A percentile compares a stretch with the other conserved stretches of the same genome.
These are phyloP conservation scores for Heritiera littoralis DNA, from an alignment of 345 rosid genomes.

Conservation along the genomic window DNA sequence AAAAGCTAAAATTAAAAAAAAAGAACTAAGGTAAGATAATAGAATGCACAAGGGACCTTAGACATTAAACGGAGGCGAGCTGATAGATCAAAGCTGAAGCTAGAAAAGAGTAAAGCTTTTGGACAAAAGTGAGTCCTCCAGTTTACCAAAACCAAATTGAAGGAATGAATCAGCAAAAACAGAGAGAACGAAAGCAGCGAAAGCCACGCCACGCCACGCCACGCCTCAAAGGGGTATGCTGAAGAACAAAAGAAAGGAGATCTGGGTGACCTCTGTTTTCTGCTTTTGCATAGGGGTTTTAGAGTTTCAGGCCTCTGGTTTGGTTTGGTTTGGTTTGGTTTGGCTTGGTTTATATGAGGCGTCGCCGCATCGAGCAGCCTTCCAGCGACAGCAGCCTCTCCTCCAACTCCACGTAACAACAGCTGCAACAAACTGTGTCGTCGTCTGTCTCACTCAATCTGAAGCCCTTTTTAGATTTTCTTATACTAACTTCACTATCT, in stretches of 20 bases:
- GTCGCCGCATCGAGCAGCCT: no score
- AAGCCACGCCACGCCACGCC: slow-evolving; percentile 33
- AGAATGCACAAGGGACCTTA: neutral
- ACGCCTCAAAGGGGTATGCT: slow-evolving; percentile 19
- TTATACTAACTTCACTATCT: neutral
- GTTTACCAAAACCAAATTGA: neutral
- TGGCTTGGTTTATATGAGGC: neutral
- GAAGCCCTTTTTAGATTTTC: neutral
- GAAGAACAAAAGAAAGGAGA: neutral
- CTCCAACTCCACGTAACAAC: neutral
- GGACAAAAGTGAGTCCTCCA: neutral
- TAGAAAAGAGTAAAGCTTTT: neutral
- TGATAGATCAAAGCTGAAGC: slow-evolving; percentile 7
- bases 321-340: no score
- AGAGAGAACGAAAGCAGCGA: neutral
- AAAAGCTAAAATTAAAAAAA: neutral
- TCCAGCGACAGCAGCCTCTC: neutral
- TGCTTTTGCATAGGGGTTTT: neutral
- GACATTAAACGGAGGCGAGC: neutral
- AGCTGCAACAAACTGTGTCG: neutral
- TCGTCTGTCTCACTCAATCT: neutral
- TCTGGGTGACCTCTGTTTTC: neutral
- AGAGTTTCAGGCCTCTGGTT: neutral
- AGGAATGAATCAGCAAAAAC: neutral
- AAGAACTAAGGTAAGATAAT: neutral